These are phyloP conservation scores for Cicer bijugum DNA, from an alignment of 306 rosid species.

Conservation along the genomic window DNA sequence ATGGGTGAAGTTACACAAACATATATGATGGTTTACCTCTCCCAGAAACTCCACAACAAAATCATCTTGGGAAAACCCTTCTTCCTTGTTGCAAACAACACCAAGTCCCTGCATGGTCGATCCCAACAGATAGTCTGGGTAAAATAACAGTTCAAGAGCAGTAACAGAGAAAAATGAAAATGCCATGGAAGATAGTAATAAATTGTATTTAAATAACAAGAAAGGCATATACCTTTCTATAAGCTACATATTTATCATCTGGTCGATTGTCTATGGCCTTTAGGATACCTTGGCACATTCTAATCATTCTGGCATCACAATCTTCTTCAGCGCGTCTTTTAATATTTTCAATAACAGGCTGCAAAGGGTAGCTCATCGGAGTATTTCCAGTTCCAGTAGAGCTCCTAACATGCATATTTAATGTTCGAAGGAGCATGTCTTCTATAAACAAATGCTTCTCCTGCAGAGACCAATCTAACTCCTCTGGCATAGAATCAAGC, in stretches of 20 bases:
- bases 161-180: constrained; percentile 20
- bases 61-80: constrained; percentile 82
- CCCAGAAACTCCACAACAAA: constrained; percentile 98
- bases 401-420: constrained; percentile 80
- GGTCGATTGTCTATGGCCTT: constrained; percentile 81
- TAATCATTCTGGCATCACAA: constrained; percentile 60
- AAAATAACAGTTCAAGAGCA: constrained; percentile 35
- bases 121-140: constrained; percentile 41
- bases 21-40: constrained; percentile 69
- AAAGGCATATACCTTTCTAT: constrained; percentile 72
- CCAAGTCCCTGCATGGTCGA: constrained; percentile 84
- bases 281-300: constrained; percentile 78
- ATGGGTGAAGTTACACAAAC: constrained; percentile 17
- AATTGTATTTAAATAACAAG: constrained; percentile 25
- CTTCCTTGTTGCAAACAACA: constrained; percentile 91
- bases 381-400: constrained; percentile 87
- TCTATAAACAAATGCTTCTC: constrained; percentile 89
- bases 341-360: constrained; percentile 83
- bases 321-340: constrained; percentile 64
- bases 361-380: constrained; percentile 82
- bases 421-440: constrained; percentile 79
- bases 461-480: constrained; percentile 73
- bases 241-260: constrained; percentile 96
- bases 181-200: background rate
- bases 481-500: constrained; percentile 96